Base-by-base conservation (phyloP, 2,329 filamentous ascomycete genomes). In the Parastagonospora nodorum region DNA sequence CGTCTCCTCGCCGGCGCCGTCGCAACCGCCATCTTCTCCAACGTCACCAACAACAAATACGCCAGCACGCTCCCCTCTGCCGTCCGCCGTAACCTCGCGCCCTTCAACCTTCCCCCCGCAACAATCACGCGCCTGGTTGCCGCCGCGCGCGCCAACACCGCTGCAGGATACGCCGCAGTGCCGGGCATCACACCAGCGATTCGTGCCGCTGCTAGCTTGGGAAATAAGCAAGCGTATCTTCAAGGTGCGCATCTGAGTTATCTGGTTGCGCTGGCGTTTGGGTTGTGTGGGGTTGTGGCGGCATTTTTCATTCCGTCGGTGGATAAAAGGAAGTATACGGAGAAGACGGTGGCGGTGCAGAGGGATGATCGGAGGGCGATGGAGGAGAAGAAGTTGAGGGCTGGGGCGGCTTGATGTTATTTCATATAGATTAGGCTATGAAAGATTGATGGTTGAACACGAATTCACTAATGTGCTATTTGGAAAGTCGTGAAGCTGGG, bases 221-320 rank as follows among this genome's bases (percentile, higher is more conserved):
- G 54, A 2, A 67, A 69, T 28, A 68, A 66, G 44, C 47, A 70
- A 45, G 65, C 68, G 4, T 68, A 70, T 46, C 48, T 69, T 0
- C 45, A 58, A 7, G 68, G 59, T 0, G 62, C 63, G 3, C 63
- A 66, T 48, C 33, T 70, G 15, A 53, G 52, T 2, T 71, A 70
- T 45, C 51, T 66, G n/a, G 68, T 69, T 11, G 68, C 67, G 2
- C 42, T 71, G n/a, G 67, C 64, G 4, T 71, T 71, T 44, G 68
- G 68, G 5, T 37, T 65, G 15, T 46, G 55, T 5, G 67, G 63
- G 38, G 63, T 64, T 10, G 53, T 69, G 30, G 60, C 63, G 1
- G 64, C 67, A 0, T 63, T 67, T 14, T 69, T 67, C 44, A 64
- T 69, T 12, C 57, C 60, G 7, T 48, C 41, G 29, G 62, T 71